Conservation (phyloP, 495 filamentous ascomycete genomes). For the Aspergillus haitiensis region DNA sequence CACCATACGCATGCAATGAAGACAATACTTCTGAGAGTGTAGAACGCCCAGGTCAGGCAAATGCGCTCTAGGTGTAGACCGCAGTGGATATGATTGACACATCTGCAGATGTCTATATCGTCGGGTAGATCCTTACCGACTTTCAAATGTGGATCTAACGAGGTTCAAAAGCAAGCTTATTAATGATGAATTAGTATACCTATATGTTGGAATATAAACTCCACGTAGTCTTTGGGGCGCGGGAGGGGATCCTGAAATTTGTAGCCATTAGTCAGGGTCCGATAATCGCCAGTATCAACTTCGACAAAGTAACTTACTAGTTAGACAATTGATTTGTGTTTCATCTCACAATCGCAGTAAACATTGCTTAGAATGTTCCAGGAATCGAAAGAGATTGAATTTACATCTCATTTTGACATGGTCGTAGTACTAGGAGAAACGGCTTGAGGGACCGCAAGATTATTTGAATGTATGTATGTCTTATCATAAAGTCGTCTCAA, state of each 20-base stretch:
- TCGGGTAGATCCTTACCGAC: constrained; percentile 9
- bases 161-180: background rate
- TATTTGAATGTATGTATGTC: too few relatives aligned
- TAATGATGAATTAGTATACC: background rate
- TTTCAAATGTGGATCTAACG: background rate
- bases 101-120: background rate
- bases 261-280: background rate
- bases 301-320: background rate
- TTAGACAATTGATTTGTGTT: background rate
- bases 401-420: too few relatives aligned
- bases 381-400: background rate
- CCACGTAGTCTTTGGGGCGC: constrained; percentile 5
- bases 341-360: background rate
- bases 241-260: constrained; percentile 15
- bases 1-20: constrained; percentile 2
- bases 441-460: too few relatives aligned
- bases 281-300: background rate
- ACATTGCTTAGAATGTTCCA: background rate
- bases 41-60: background rate
- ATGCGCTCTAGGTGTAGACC: too few relatives aligned
- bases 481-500: too few relatives aligned
- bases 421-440: too few relatives aligned
- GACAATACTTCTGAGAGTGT: background rate
- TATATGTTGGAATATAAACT: background rate
- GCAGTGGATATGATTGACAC: background rate